phyloP scores from a whole-genome alignment of 176 grass and related monocot genomes.

The Thalia dealbata region DNA sequence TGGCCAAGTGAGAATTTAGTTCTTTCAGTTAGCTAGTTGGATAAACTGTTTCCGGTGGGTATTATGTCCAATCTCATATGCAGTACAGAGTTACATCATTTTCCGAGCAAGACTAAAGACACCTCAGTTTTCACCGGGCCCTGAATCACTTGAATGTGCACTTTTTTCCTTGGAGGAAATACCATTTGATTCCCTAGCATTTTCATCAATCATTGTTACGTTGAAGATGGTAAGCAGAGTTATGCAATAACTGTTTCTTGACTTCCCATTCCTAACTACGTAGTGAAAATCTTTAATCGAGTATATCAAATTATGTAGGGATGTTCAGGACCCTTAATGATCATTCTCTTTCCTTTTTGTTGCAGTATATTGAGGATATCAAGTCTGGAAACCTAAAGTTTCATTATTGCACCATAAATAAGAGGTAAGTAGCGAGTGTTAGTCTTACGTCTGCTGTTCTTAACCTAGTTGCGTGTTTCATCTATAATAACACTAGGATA shows the following conservation, averaged over 20 bases:
- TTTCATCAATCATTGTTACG: constrained; percentile 94
- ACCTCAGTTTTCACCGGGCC: constrained; percentile 67
- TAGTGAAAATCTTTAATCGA: too few relatives aligned
- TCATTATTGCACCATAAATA: constrained; percentile 98
- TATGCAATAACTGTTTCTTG: background rate
- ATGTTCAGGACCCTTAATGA: background rate
- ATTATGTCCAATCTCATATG: constrained; percentile 53
- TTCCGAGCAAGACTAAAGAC: constrained; percentile 92
- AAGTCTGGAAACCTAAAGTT: constrained; percentile 65
- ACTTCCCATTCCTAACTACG: background rate
- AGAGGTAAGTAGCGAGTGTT: constrained; percentile 33
- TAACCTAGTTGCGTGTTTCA: background rate
- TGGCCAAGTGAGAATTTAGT: constrained; percentile 73
- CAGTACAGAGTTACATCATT: constrained; percentile 99
- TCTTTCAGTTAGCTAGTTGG: background rate
- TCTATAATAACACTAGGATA: background rate
- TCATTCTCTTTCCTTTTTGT: constrained; percentile 1
- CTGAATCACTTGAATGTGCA: constrained; percentile 76
- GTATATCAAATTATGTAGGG: too few relatives aligned
- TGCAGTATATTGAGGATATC: constrained; percentile 84
- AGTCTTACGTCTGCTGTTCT: background rate
- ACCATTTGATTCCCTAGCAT: constrained; percentile 92
- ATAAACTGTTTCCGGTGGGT: background rate
- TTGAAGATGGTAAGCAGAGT: constrained; percentile 63
- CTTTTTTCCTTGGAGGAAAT: constrained; percentile 84